A percentile compares a stretch with the other conserved stretches of the same genome.
Evolutionary conservation across 768 basidiomycete genomes (phyloP).

Genomic region (Leccinellum albellum): DNA sequence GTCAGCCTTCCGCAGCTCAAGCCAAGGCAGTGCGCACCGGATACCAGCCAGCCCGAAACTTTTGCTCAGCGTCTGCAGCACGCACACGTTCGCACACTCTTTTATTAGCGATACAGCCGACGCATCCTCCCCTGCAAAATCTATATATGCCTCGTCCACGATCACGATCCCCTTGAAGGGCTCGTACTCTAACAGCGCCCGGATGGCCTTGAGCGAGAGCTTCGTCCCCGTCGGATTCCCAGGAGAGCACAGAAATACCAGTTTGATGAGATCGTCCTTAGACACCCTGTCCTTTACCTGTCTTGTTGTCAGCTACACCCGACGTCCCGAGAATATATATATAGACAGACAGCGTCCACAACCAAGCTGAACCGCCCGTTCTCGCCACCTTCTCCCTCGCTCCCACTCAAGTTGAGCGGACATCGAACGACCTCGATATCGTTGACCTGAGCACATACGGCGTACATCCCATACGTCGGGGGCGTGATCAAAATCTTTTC

Average conservation of each 20-base stretch:
- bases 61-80: slow-evolving; percentile 97
- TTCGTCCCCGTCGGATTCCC: slow-evolving; percentile 95
- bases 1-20: not conserved
- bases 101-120: slow-evolving; percentile 70
- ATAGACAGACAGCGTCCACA: slow-evolving; percentile 62
- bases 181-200: slow-evolving; percentile 68
- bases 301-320: not conserved
- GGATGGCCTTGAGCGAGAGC: slow-evolving; percentile 68
- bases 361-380: slow-evolving; percentile 68
- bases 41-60: slow-evolving; percentile 95
- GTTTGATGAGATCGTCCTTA: slow-evolving; percentile 75
- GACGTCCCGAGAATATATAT: not conserved
- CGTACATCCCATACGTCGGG: slow-evolving; percentile 98
- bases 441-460: slow-evolving; percentile 92
- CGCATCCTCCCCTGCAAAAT: slow-evolving; percentile 65
- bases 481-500: slow-evolving; percentile 89
- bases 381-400: slow-evolving; percentile 69
- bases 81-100: slow-evolving; percentile 83
- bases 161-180: slow-evolving; percentile 88
- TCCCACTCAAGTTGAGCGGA: slow-evolving; percentile 57
- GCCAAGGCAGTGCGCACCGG: slow-evolving; percentile 50
- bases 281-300: slow-evolving; percentile 71
- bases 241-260: slow-evolving; percentile 93
- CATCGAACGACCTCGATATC: slow-evolving; percentile 82
- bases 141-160: slow-evolving; percentile 97